Percentiles rank a stretch among this genome's conserved stretches.
Evolutionary conservation across 2,329 filamentous ascomycete species (phyloP).

Genomic region (Diaporthe humulicola): DNA sequence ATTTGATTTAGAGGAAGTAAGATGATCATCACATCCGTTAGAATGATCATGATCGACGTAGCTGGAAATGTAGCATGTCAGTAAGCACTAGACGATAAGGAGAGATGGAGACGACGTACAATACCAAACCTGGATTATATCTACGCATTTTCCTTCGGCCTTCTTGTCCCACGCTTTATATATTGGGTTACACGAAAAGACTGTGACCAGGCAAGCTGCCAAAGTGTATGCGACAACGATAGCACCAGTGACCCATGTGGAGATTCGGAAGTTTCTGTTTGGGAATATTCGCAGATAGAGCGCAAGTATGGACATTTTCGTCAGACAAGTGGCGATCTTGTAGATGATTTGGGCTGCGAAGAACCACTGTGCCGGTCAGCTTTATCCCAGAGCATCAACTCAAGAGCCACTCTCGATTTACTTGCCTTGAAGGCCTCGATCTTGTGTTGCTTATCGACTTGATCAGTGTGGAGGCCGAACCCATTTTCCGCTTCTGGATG

Average conservation of each 20-base stretch:
- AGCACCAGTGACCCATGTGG: neutral
- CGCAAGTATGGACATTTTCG: constrained; percentile 33
- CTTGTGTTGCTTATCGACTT: constrained; percentile 16
- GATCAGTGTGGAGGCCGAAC: constrained; percentile 7
- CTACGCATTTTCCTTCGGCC: neutral
- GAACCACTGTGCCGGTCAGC: constrained; percentile 37
- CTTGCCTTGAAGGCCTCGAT: constrained; percentile 20
- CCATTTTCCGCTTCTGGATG: constrained; percentile 9
- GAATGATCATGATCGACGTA: constrained; percentile 39
- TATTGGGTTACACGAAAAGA: neutral
- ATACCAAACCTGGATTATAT: constrained; percentile 22
- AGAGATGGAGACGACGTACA: neutral
- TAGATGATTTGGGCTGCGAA: constrained; percentile 41
- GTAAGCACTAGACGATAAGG: no score
- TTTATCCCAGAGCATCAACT: neutral
- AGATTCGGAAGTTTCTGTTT: neutral
- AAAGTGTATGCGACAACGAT: constrained; percentile 17
- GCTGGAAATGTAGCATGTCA: neutral
- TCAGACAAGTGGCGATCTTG: constrained; percentile 40
- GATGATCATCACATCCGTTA: constrained; percentile 41
- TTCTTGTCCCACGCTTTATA: constrained; percentile 26
- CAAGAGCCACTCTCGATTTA: no score
- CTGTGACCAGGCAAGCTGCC: constrained; percentile 22
- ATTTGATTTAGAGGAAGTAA: constrained; percentile 40
- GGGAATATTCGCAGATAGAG: constrained; percentile 32